Base-by-base conservation (phyloP, 495 filamentous ascomycete genomes). In the Articulospora tetracladia region DNA sequence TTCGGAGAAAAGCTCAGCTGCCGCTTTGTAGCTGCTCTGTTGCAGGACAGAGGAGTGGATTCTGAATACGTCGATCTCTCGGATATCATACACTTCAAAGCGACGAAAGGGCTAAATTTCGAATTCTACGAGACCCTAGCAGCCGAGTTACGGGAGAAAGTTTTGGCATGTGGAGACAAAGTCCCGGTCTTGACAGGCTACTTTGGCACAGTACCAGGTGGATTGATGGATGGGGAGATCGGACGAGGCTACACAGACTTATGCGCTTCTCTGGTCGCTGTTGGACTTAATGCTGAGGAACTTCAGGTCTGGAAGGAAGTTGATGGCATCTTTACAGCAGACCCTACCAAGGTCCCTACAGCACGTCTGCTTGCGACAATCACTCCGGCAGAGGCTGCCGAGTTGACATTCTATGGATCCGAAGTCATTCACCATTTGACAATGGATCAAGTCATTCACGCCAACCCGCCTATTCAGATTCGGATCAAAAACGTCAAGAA, bases 401-500 rank as follows among this genome's bases (percentile, higher is more conserved):
- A 96, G 70, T 78, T 96, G 64, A 96, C 92, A 11, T 96, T 94
- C 68, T 96, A 95, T 70, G 92, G 92, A 62, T 92, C 90, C 19
- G 91, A 96, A 71, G 94, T 98, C 64, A 97, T 98, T 63, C 94
- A 98, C 67, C 94, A 94, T 52, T 88, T 97, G 68, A 98, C 94
- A 55, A 98, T 98, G 91, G 92, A 98, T 74, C 94, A 97, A 70
- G 94, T 94, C 53, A 96, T 98, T 71, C 89, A 86, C 53, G 92
- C 93, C 2, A 82, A 82, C 55, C 84, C 84, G 0, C 83, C 82
- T 15, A 98, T 98, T 71, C 91, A 88, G 10, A 95, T 97, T 66
- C 90, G 94, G 58, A 98, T 98, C 73, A 97, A 98, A 77, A 98
- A 98, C 71, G 94, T 98, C 69, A 93, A 95, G 77, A 97, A 97